phyloP scores from a whole-genome alignment of 1,139 yeast genomes.

The Torulaspora globosa region DNA sequence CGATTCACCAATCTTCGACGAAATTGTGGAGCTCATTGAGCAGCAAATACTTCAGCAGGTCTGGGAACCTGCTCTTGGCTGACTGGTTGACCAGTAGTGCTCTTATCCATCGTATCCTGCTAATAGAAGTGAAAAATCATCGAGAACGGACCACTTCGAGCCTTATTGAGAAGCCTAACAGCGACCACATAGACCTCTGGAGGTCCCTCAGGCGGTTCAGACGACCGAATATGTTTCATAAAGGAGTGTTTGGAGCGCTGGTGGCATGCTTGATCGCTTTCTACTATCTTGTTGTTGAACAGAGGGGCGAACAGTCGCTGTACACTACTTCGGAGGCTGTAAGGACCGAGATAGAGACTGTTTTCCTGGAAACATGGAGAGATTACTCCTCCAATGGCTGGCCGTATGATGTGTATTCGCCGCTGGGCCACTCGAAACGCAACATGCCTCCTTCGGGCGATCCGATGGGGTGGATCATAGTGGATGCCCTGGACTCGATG shows the following conservation, averaged over 20 bases:
- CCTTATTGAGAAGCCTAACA: not conserved
- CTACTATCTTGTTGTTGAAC: slow-evolving; percentile 7
- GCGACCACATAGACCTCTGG: not conserved
- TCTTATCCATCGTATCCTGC: not conserved
- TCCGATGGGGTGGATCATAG: slow-evolving; percentile 94
- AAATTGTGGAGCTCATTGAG: slow-evolving; percentile 7
- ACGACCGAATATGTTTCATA: slow-evolving; percentile 5
- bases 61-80: not conserved
- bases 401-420: slow-evolving; percentile 71
- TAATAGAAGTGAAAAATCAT: slow-evolving; percentile 8
- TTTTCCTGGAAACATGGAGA: slow-evolving; percentile 73
- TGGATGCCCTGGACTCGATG: slow-evolving; percentile 83
- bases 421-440: slow-evolving; percentile 57
- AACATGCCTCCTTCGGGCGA: slow-evolving; percentile 62
- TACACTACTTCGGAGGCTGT: slow-evolving; percentile 8
- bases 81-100: not conserved
- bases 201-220: not conserved
- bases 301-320: not conserved
- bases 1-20: slow-evolving; percentile 58
- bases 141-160: slow-evolving; percentile 3
- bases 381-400: slow-evolving; percentile 75
- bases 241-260: slow-evolving; percentile 8
- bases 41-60: not conserved
- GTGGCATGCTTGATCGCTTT: slow-evolving; percentile 7
- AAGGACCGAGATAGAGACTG: slow-evolving; percentile 36